These are phyloP conservation scores for Pythium rhizo-oryzae DNA, from an alignment of 352 stramenopile species.

Conservation along the genomic window DNA sequence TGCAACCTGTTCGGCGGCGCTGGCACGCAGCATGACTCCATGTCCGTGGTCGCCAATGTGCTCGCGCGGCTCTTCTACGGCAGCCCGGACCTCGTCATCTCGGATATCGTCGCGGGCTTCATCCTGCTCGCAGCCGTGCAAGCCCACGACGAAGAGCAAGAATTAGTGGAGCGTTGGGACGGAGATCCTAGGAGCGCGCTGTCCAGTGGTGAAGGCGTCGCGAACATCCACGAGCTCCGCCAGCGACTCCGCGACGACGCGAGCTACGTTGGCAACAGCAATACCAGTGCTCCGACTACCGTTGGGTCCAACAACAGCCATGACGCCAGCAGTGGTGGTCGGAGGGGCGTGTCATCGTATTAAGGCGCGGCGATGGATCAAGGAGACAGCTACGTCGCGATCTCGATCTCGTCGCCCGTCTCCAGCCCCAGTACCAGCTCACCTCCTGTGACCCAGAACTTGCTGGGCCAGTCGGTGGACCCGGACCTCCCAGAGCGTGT, in stretches of 20 bases:
- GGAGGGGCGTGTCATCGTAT: neutral
- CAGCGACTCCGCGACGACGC: constrained; percentile 37
- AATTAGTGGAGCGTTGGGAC: constrained; percentile 28
- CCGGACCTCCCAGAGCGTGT: constrained; percentile 49
- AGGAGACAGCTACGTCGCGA: constrained; percentile 41
- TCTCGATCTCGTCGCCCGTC: constrained; percentile 46
- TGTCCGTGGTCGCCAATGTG: constrained; percentile 87
- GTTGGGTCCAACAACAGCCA: constrained; percentile 1
- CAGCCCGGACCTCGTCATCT: constrained; percentile 86
- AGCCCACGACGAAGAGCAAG: constrained; percentile 63
- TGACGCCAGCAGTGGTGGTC: neutral
- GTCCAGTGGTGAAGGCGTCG: constrained; percentile 28
- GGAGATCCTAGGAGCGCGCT: neutral
- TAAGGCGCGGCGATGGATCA: neutral
- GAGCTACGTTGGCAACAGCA: constrained; percentile 26
- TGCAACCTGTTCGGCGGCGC: constrained; percentile 87
- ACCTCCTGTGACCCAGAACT: constrained; percentile 41
- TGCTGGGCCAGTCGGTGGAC: constrained; percentile 40
- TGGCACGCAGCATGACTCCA: constrained; percentile 85
- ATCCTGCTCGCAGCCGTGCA: constrained; percentile 82
- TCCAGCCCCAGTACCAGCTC: neutral
- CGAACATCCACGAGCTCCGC: constrained; percentile 57
- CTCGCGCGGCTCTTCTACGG: constrained; percentile 87
- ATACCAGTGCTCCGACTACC: neutral
- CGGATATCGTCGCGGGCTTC: constrained; percentile 86